Evolutionary conservation across 345 rosid genomes (phyloP), one percentile per base, ranked within the genome.

Genomic region (Hibiscus syriacus): DNA sequence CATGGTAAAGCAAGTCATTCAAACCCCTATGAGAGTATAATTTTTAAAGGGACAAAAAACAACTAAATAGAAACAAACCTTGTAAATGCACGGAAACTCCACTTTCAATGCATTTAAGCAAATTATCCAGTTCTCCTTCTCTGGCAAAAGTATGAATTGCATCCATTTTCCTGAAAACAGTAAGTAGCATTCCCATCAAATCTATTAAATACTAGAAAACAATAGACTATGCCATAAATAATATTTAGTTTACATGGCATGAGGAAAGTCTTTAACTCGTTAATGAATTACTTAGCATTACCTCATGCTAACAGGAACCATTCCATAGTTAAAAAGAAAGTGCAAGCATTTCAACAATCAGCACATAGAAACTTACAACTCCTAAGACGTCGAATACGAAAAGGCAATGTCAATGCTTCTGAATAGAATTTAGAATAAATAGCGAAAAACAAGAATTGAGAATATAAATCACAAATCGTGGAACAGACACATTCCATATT

Each of bases 61-160:
- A 39, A 20, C 30, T 38, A 10, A 0, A 5, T 6, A 6, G 66
- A 53, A 63, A 68, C 65, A 45, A 71, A 90, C 97, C 99, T 80
- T 69, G 83, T 66, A 80, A 71, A 83, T 89, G 73, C 53, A 85
- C 87, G 32, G 87, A 80, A 73, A 89, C 86, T 60, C 95, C 97
- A 68, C 72, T 80, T 34, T 85, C 88, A 55, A 91, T 73, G 64
- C 95, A 85, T 74, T 87, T 84, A 46, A 85, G 79, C 80, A 94
- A 77, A 80, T 84, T 85, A 52, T 84, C 79, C 46, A 81, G 73
- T 36, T 89, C 91, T 59, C 99, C 99, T 80, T 94, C 96, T 83
- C 99, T 85, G 25, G 99, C 91, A 82, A 87, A 91, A 36, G 70
- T 80, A 74, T 94, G 99, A 70, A 94, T 79, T 29, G 91, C 97